Conservation (phyloP, 768 basidiomycete species). For the Boletus sensibilis region DNA sequence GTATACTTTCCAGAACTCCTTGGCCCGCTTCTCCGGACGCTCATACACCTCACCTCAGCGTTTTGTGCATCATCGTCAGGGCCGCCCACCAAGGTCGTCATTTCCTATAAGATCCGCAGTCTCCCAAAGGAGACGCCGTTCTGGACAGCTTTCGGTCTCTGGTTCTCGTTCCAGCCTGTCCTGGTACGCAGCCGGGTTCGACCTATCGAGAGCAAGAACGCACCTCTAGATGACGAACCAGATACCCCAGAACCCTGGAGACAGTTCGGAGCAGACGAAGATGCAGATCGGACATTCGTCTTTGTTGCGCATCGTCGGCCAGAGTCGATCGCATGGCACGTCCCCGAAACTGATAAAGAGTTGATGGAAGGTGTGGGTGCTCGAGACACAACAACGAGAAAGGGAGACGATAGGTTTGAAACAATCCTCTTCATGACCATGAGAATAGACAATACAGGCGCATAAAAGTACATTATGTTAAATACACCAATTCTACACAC, state of each 20-base stretch:
- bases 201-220: too few species aligned
- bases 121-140: conserved; percentile 70
- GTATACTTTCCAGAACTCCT: conserved; percentile 85
- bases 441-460: conserved; percentile 5
- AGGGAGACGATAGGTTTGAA: conserved; percentile 72
- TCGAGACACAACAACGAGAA: conserved; percentile 39
- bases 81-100: conserved; percentile 42
- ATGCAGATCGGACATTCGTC: conserved; percentile 48
- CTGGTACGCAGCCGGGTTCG: conserved; percentile 27
- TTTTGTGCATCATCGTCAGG: conserved; percentile 32
- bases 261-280: conserved; percentile 42
- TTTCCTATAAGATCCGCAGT: conserved; percentile 78
- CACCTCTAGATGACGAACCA: not conserved
- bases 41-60: conserved; percentile 68
- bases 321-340: conserved; percentile 56
- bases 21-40: conserved; percentile 69
- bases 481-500: not conserved
- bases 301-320: conserved; percentile 59
- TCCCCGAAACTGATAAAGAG: conserved; percentile 52
- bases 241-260: conserved; percentile 31
- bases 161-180: conserved; percentile 67
- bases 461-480: not conserved
- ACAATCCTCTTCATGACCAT: conserved; percentile 50
- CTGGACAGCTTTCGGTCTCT: conserved; percentile 78
- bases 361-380: conserved; percentile 61